phyloP scores from a whole-genome alignment of 768 basidiomycete species.

The Serpula lacrymans region DNA sequence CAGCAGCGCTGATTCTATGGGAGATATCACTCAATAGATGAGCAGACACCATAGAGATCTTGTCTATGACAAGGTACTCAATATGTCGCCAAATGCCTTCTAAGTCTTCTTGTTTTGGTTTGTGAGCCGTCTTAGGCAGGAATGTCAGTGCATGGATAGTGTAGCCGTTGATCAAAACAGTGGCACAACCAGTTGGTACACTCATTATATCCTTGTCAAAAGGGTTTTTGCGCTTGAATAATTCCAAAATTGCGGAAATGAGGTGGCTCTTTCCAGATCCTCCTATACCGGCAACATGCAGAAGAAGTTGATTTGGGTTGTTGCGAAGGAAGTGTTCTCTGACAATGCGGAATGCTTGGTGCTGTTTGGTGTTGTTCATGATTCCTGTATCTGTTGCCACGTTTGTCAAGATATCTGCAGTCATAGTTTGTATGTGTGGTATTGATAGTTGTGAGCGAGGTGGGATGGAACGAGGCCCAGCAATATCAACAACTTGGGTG shows the following conservation, averaged over 20 bases:
- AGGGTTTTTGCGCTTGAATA: slow-evolving; percentile 11
- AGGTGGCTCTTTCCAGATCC: slow-evolving; percentile 30
- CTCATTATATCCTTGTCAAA: slow-evolving; percentile 10
- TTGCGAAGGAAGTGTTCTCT: slow-evolving; percentile 5
- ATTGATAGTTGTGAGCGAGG: too few species aligned
- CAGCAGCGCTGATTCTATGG: too few species aligned
- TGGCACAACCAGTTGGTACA: slow-evolving; percentile 29
- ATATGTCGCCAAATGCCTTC: too few species aligned
- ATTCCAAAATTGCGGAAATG: slow-evolving; percentile 13
- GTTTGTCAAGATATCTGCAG: too few species aligned
- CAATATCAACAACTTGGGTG: too few species aligned
- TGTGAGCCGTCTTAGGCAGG: slow-evolving; percentile 6
- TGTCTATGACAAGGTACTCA: too few species aligned
- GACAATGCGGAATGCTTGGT: slow-evolving; percentile 9
- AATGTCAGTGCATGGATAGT: slow-evolving; percentile 27
- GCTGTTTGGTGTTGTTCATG: slow-evolving; percentile 11
- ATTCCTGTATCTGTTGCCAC: too few species aligned
- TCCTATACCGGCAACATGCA: slow-evolving; percentile 25
- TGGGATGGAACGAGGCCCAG: too few species aligned
- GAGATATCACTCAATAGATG: too few species aligned
- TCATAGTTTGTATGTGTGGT: too few species aligned
- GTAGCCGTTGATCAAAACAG: slow-evolving; percentile 21
- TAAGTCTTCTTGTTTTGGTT: slow-evolving; percentile 7
- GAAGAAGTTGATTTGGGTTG: slow-evolving; percentile 13
- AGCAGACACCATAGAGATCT: too few species aligned